Conservation (phyloP, 139 green algal species). For the Eudorina sp. region DNA sequence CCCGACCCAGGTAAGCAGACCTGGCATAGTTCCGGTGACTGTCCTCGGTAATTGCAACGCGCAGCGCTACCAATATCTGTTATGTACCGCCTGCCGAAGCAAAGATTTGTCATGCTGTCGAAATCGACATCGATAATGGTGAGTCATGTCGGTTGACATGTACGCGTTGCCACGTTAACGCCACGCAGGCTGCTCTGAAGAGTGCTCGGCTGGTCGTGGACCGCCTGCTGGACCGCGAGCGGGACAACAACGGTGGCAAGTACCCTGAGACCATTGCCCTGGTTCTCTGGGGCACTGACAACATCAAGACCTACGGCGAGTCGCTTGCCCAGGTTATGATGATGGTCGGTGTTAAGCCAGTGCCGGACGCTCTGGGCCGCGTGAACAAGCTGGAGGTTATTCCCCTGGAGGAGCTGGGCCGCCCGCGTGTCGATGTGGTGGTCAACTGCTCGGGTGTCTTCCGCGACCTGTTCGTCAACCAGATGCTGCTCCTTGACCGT, state of each 20-base stretch:
- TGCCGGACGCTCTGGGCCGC: slow-evolving; percentile 95
- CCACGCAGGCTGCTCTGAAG: slow-evolving; percentile 83
- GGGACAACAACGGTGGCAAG: slow-evolving; percentile 88
- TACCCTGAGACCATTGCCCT: slow-evolving; percentile 98
- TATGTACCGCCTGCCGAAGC: no score
- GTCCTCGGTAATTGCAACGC: no score
- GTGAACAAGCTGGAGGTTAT: slow-evolving; percentile 99
- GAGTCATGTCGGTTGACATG: no score
- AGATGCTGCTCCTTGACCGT: slow-evolving; percentile 97
- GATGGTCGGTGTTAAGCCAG: slow-evolving; percentile 88
- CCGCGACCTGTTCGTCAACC: slow-evolving; percentile 99
- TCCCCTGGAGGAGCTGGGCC: slow-evolving; percentile 95
- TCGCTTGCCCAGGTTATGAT: slow-evolving; percentile 85
- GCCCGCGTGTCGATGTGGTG: slow-evolving; percentile 97
- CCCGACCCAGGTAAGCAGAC: slow-evolving; percentile 76
- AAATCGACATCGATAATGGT: no score
- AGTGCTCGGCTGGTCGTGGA: slow-evolving; percentile 92
- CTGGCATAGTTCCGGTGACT: no score
- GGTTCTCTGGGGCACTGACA: slow-evolving; percentile 99
- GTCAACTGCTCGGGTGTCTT: slow-evolving; percentile 99
- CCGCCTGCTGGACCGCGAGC: slow-evolving; percentile 94
- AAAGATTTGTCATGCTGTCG: no score
- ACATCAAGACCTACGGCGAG: slow-evolving; percentile 99
- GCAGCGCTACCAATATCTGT: no score
- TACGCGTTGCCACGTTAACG: no score